Conservation (phyloP, 2,329 filamentous ascomycete genomes). For the Talaromyces sp. region DNA sequence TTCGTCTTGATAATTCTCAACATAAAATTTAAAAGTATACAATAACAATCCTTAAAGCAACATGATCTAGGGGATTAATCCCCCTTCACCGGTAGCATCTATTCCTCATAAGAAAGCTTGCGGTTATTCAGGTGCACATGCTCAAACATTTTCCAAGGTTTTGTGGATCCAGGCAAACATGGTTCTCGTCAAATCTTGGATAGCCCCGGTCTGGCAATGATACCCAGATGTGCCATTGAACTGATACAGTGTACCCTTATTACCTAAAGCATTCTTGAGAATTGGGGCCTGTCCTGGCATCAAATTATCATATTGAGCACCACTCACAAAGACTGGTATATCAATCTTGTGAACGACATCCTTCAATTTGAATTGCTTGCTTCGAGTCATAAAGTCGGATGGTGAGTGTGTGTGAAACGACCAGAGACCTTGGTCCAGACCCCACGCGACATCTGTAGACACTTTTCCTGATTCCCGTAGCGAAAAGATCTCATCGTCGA, state of each 20-base stretch:
- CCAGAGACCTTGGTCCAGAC: slow-evolving; percentile 40
- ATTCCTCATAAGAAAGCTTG: no score
- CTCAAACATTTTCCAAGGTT: slow-evolving; percentile 1
- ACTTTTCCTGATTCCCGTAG: slow-evolving; percentile 3
- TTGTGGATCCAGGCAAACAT: slow-evolving; percentile 14
- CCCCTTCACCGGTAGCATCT: no score
- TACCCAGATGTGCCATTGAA: slow-evolving; percentile 26
- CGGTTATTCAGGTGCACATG: no score
- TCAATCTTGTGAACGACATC: slow-evolving; percentile 22
- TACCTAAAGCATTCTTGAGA: slow-evolving; percentile 21
- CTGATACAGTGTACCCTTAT: slow-evolving; percentile 19
- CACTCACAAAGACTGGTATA: slow-evolving; percentile 26
- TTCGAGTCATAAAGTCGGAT: slow-evolving; percentile 29
- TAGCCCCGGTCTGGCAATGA: slow-evolving; percentile 28
- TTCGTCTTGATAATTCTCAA: no score
- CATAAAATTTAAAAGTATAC: no score
- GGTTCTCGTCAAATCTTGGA: slow-evolving; percentile 6
- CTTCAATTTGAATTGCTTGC: slow-evolving; percentile 19
- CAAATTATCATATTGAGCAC: slow-evolving; percentile 25
- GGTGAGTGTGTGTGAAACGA: slow-evolving; percentile 33
- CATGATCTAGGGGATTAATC: no score
- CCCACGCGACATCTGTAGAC: slow-evolving; percentile 31
- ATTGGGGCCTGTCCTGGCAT: slow-evolving; percentile 20
- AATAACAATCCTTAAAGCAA: no score
- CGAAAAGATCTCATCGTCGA: slow-evolving; percentile 10